Conservation (phyloP, 2,329 filamentous ascomycete genomes). For the Colletotrichum tabaci region DNA sequence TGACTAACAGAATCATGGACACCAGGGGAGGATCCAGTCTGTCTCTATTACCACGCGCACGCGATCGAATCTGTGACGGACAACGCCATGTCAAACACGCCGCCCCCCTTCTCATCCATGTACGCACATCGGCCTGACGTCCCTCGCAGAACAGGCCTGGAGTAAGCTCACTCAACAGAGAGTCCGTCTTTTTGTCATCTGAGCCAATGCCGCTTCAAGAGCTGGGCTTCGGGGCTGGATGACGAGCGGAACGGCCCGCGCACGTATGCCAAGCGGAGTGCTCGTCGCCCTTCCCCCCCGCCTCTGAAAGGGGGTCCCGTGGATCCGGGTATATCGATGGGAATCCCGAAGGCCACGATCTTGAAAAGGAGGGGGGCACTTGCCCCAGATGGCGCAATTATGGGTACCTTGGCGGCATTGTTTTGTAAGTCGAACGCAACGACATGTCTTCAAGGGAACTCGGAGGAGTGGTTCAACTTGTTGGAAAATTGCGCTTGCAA, state of each 20-base stretch:
- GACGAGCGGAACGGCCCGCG: constrained; percentile 32
- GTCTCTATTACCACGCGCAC: no score
- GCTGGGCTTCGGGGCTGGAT: background rate
- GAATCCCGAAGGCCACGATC: constrained; percentile 22
- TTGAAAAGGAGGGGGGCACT: constrained; percentile 4
- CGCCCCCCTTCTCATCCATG: no score
- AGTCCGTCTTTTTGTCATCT: background rate
- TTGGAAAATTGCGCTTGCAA: background rate
- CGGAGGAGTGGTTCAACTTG: rapidly evolving
- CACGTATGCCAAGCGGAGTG: background rate
- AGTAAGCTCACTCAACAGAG: background rate
- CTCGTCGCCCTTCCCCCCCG: background rate
- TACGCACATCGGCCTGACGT: no score
- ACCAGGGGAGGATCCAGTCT: no score
- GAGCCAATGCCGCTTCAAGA: background rate
- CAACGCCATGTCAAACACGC: no score
- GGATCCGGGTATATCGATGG: constrained; percentile 25
- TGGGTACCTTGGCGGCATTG: constrained; percentile 27
- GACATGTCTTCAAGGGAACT: background rate
- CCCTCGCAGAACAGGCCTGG: background rate
- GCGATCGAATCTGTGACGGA: no score
- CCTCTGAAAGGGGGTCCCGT: background rate
- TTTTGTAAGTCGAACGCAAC: background rate
- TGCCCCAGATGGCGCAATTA: constrained; percentile 38
- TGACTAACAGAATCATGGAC: no score